Evolutionary conservation across 1,139 yeast genomes (phyloP), one percentile per base, ranked within the genome.

Genomic region (Pichia sp.): DNA sequence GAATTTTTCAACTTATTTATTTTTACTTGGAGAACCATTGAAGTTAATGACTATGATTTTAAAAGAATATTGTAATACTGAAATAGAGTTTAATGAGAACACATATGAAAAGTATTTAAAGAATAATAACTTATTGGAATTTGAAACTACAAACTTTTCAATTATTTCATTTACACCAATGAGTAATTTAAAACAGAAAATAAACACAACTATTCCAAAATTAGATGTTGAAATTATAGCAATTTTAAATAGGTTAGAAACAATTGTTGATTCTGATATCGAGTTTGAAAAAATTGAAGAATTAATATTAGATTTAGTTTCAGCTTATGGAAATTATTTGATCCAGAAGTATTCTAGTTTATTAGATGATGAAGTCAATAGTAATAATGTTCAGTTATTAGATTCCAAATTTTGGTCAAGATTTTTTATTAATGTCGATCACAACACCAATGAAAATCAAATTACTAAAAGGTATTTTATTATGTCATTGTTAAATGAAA

Each of bases 21-120:
- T 64, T 3, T 59, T 80, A 3, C 55, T 74, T 16, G 90, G 92
- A 8, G 92, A 82, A 57, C 68, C 78, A 2, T 34, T 55, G 30
- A 49, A 43, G 0, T 66, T 71, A 0, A 57, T 78, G 40, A 39
- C 47, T 7, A 47, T 50, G 2, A 54, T 70, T 5, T 43, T 67
- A 2, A 43, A 56, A 1, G 64, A 63, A 4, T 58, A 63, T 41
- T 51, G 51, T 44, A 43, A 36, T 1, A 28, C 36, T 20, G 45
- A 46, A 0, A 9, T 51, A 5, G 35, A 39, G n/a, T 46, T 52
- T n/a, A 42, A 46, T 9, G 8, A 24, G 11, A 6, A 20, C 3
- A 30, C 35, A 11, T 48, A 35, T 30, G 52, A 48, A 34, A 31
- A 35, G 6, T 36, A 29, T 24, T 16, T 49, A 23, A 23, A 63